phyloP scores from a whole-genome alignment of 2,329 filamentous ascomycete species.

The Cladophialophora carrionii region DNA sequence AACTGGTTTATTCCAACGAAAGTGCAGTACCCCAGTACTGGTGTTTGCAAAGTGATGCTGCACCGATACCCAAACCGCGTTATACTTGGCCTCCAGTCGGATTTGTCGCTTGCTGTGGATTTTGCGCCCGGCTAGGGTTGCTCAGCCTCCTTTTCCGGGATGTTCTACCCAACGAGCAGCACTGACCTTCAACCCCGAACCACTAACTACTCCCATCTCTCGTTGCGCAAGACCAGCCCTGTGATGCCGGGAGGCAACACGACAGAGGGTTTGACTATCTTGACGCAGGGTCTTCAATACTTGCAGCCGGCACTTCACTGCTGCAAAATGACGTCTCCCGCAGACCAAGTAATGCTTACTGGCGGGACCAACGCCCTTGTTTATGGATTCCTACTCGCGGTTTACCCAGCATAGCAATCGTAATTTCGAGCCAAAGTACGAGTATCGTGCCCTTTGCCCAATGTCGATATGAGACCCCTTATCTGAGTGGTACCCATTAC shows the following conservation, averaged over 20 bases:
- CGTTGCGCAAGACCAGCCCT: neutral
- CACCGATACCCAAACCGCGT: neutral
- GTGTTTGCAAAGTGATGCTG: constrained; percentile 9
- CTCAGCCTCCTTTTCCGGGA: constrained; percentile 12
- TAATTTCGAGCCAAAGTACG: neutral
- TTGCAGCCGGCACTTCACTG: neutral
- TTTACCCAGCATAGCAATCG: too few relatives aligned
- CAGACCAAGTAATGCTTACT: neutral
- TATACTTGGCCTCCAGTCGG: constrained; percentile 16
- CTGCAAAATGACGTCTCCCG: neutral
- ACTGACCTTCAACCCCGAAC: neutral
- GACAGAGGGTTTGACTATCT: neutral
- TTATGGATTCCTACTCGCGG: too few relatives aligned
- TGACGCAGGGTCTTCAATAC: constrained; percentile 5
- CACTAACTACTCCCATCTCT: neutral
- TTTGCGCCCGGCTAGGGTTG: constrained; percentile 1
- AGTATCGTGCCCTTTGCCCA: neutral
- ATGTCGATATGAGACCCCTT: neutral
- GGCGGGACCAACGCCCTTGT: neutral
- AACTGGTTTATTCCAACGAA: constrained; percentile 6
- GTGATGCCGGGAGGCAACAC: neutral
- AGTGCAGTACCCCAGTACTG: too few relatives aligned
- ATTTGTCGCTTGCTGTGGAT: constrained; percentile 7
- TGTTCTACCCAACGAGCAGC: neutral
- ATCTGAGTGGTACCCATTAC: neutral